Evolutionary conservation across 768 basidiomycete species (phyloP).

Genomic region (Inosperma sp.): DNA sequence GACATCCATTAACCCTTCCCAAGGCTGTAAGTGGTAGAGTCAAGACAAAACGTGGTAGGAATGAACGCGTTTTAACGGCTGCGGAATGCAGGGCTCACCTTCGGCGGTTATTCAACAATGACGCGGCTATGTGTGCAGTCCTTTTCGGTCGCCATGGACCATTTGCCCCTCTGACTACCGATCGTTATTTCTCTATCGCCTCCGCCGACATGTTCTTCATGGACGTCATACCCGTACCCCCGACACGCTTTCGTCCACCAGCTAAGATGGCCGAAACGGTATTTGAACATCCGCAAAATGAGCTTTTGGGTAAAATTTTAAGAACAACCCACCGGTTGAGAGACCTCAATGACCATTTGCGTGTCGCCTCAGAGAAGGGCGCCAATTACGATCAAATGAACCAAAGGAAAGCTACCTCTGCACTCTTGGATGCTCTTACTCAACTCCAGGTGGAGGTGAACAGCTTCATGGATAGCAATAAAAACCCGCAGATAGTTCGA

Average conservation of each 20-base stretch:
- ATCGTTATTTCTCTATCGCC: constrained; percentile 57
- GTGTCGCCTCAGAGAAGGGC: constrained; percentile 55
- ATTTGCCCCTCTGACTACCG: constrained; percentile 56
- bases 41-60: constrained; percentile 73
- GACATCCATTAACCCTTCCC: constrained; percentile 42
- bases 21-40: constrained; percentile 71
- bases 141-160: constrained; percentile 93
- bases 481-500: constrained; percentile 82
- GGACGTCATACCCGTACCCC: constrained; percentile 86
- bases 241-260: constrained; percentile 94
- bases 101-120: constrained; percentile 81
- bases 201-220: constrained; percentile 97
- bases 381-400: constrained; percentile 46
- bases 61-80: constrained; percentile 86
- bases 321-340: constrained; percentile 75
- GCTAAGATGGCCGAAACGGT: constrained; percentile 86
- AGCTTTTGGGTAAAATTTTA: constrained; percentile 76
- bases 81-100: constrained; percentile 95
- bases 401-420: constrained; percentile 54
- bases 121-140: constrained; percentile 74
- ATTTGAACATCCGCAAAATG: constrained; percentile 96
- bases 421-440: constrained; percentile 75
- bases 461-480: constrained; percentile 94
- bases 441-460: constrained; percentile 95
- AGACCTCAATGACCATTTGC: constrained; percentile 66